Evolutionary conservation across 108 stramenopile species (phyloP), one percentile per base, ranked within the genome.

Genomic region (Stephanodiscus minutulus): DNA sequence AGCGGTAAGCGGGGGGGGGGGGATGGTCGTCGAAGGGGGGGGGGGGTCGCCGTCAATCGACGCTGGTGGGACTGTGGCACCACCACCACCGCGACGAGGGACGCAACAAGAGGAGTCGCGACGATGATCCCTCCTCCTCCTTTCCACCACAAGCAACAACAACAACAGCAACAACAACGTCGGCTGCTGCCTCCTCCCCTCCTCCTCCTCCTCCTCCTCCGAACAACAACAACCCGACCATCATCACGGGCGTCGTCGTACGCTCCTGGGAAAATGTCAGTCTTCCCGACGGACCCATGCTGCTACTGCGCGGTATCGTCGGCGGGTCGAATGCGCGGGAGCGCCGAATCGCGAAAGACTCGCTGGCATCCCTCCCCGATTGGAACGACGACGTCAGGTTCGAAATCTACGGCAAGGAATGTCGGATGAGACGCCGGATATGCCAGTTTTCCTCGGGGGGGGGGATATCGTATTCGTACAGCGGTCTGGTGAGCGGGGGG

Each of bases 351-450:
- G 65, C 68, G 2, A 53, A 29, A 29, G 56, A 64, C 12, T 44
- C 43, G 46, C 27, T 77, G 22, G 41, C 64, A 25, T 63, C 68
- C 37, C 68, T 77, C n/a, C 62, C 76, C 1, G 68, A 77, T 64
- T 77, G 76, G 76, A 64, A 77, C 10, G 68, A 70, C 7, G 70
- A 70, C 63, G 76, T 77, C 13, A 70, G 52, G 8, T 77, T 77
- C 56, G 21, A 57, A 33, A 70, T 70, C 11, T 77, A 49, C 62
- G 76, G 76, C 15, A 77, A 70, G 50, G 48, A 57, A 41, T 77
- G 76, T n/a, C 46, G 33, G n/a, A 77, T 77, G 76, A 70, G 76
- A 63, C 36, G 76, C n/a, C 63, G 76, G 21, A 64, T 70, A 29
- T 77, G 76, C 28, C 76, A 77, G 43, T 77, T 65, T 63, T 70